Conservation (phyloP, 78 protist species). For the Dictyostelium discoideum region DNA sequence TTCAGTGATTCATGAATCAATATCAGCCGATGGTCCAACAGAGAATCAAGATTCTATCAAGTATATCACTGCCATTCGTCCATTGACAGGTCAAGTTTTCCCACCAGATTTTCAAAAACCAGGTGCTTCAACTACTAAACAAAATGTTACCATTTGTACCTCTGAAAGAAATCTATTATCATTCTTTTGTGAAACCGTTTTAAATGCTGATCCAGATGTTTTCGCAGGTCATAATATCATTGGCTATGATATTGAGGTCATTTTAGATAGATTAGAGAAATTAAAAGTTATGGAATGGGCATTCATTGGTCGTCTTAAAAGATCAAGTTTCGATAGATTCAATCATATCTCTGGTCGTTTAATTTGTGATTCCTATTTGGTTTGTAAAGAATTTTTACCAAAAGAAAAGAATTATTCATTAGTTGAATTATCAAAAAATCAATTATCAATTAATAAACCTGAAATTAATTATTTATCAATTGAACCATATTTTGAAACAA, state of each 20-base stretch:
- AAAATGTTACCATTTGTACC: conserved; percentile 5
- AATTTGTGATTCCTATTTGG: conserved; percentile 86
- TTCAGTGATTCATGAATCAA: conserved; percentile 13
- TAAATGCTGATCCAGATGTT: conserved; percentile 89
- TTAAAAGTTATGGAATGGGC: conserved; percentile 87
- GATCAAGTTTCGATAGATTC: conserved; percentile 7
- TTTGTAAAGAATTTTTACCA: conserved; percentile 82
- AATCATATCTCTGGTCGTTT: conserved; percentile 85
- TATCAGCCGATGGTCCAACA: conserved; percentile 26
- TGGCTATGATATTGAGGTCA: conserved; percentile 91
- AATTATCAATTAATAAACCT: conserved; percentile 65
- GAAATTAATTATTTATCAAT: conserved; percentile 28
- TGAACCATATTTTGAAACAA: conserved; percentile 23
- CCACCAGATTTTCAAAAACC: conserved; percentile 35
- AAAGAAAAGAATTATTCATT: conserved; percentile 86
- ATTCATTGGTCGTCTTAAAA: conserved; percentile 91
- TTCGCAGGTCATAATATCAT: conserved; percentile 94
- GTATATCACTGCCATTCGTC: conserved; percentile 44
- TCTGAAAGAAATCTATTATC: conserved; percentile 72
- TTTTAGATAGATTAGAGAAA: conserved; percentile 92
- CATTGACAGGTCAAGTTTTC: background rate
- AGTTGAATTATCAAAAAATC: conserved; percentile 83
- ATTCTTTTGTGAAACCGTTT: conserved; percentile 76
- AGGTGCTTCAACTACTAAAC: background rate
- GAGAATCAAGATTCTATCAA: background rate